Evolutionary conservation across 78 protist genomes (phyloP), one percentile per base, ranked within the genome.

Genomic region (Dictyostelium brefeldianum): DNA sequence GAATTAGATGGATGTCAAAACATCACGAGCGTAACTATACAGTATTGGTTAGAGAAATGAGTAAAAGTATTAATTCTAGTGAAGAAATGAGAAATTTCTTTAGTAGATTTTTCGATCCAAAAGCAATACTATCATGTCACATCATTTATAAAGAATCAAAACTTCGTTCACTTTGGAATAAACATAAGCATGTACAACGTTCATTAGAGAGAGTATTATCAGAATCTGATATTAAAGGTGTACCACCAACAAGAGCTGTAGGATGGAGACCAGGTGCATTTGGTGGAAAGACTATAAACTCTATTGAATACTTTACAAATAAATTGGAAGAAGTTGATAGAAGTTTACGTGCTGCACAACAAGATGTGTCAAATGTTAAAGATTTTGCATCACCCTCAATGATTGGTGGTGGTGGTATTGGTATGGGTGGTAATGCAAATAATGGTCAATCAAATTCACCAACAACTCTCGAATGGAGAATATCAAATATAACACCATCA

Each of bases 1-100:
- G 93, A 77, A 78, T 87, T 59, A 56, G 93, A 87, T 87, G 93
- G 93, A 87, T 87, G 93, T 78, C 93, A 29, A 87, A 87, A 64
- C 93, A 87, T 77, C 78, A 87, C 50, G 64, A 31, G 36, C 57
- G 93, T 65, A 87, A 87, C 36, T 87, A 87, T 62, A 59, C 93
- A 57, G 93, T 87, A 1, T 46, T 87, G 27, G 93, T 87, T 9
- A 87, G 74, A 64, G 93, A 87, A 36, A 75, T 87, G 83, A 87
- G 84, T 31, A 87, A 65, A 29, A 47, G 67, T 11, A 87, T 87
- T 9, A 77, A 36, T 15, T 64, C 47, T 18, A 79, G 46, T 47
- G 47, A 54, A 4, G 80, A 87, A 11, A 87, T 87, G 93, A 48
- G 78, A 51, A 73, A 59, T 1, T 77, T 46, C 50, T 87, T 87